Percentiles rank a stretch among this genome's conserved stretches.
phyloP scores from a whole-genome alignment of 805 yeast species.

The Alloascoidea hylecoeti region DNA sequence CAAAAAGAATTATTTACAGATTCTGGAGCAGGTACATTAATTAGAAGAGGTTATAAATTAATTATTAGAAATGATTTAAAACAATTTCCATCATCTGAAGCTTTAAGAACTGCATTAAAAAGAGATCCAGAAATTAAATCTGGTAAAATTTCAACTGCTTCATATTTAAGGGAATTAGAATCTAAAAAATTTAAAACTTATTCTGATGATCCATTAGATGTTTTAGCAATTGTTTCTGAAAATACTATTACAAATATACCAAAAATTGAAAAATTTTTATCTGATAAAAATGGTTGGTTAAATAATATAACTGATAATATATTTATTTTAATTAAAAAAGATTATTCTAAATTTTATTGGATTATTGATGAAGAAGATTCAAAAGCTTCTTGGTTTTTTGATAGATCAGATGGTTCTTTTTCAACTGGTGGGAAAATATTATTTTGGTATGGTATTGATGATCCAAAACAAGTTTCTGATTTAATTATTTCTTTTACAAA shows the following conservation, averaged over 20 bases:
- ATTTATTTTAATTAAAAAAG: constrained; percentile 68
- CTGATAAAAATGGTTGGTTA: constrained; percentile 89
- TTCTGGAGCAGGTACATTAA: constrained; percentile 97
- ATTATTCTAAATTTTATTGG: constrained; percentile 72
- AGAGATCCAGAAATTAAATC: constrained; percentile 64
- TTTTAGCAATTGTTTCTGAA: constrained; percentile 68
- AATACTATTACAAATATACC: constrained; percentile 33
- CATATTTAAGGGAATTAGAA: constrained; percentile 66
- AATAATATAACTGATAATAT: constrained; percentile 94
- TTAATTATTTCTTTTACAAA: constrained; percentile 44
- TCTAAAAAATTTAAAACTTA: constrained; percentile 52
- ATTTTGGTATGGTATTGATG: constrained; percentile 86
- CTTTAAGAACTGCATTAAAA: constrained; percentile 60
- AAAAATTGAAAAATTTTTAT: constrained; percentile 70
- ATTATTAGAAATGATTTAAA: constrained; percentile 45
- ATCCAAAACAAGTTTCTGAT: constrained; percentile 44
- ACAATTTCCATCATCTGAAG: constrained; percentile 46
- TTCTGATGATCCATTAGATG: constrained; percentile 94
- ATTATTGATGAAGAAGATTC: constrained; percentile 80
- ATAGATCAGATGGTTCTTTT: constrained; percentile 88
- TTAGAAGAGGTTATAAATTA: constrained; percentile 92
- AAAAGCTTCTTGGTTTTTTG: constrained; percentile 83
- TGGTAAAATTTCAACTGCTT: constrained; percentile 63
- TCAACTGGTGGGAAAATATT: constrained; percentile 77
- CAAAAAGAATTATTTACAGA: constrained; percentile 97